Base-by-base conservation (phyloP, 116 monocot species). In the Trichopus zeylanicus region DNA sequence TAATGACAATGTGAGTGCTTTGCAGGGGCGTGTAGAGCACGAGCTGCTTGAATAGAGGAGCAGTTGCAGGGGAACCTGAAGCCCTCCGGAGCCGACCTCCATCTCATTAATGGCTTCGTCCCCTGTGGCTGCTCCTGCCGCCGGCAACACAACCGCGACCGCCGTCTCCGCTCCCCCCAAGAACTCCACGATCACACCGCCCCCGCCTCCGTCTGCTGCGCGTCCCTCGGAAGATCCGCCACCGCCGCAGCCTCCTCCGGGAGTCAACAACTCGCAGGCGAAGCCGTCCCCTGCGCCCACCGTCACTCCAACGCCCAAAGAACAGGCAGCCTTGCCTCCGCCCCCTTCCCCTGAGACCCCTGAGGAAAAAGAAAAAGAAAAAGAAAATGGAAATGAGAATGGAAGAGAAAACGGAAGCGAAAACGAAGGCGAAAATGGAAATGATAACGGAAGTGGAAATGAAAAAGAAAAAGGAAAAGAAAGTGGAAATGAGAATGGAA, bases 81-180 rank as follows among this genome's bases (percentile, higher is more conserved):
- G 59, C 38, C 59, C 4, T 59, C 23, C 2, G 35, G 0, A 12
- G 37, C 22, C 7, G 9, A 46, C 26, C 16, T 61, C 25, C 27
- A 46, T 26, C 26, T 26, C 7, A 9, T 58, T 34, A 60, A 76
- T 76, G 76, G 76, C 69, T 55, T 64, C 69, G 21, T 55, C 76
- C 34, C 76, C 76, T 34, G 65, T 60, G 58, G 70, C 72, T 48
- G 56, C 83, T 53, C 34, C 64, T 7, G 23, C 65, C 13, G 25
- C 63, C n/a, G n/a, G 19, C 19, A 22, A 67, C 13, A 27, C 60
- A 26, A 23, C 57, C 3, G 26, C 60, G 7, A 3, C 48, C 52
- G 27, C 39, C 29, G 8, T 53, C 1, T 26, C 69, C 16, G 39
- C 61, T n/a, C 46, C 70, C 15, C 53, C 52, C 26, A 11, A 28